These are phyloP conservation scores for Rhodofomes roseus DNA, from an alignment of 1,284 basidiomycete genomes.

Conservation along the genomic window DNA sequence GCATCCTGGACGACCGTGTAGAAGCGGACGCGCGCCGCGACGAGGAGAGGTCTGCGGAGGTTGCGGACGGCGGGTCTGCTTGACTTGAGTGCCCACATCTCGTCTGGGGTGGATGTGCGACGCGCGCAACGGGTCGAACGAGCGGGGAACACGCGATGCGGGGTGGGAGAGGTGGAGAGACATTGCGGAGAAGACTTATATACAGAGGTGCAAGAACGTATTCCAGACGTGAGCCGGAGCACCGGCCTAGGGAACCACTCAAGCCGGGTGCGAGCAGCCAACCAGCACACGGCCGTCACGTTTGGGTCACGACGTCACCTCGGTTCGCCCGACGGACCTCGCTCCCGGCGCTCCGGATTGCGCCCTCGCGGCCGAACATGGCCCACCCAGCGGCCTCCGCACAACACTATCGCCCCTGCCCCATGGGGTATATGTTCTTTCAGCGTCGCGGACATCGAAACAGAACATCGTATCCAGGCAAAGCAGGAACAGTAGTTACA, in stretches of 20 bases:
- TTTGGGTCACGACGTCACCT: not conserved
- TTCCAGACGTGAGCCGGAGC: not conserved
- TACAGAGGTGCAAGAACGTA: not conserved
- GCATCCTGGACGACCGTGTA: conserved; percentile 28
- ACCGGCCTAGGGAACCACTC: not conserved
- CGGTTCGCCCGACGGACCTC: not conserved
- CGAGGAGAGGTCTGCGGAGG: conserved; percentile 15
- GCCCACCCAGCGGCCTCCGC: not conserved
- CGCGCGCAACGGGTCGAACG: not conserved
- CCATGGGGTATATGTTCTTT: conserved; percentile 1
- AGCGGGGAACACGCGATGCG: not conserved
- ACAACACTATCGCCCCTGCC: not conserved
- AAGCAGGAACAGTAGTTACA: conserved; percentile 14
- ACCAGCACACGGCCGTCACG: not conserved
- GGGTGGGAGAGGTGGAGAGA: not conserved
- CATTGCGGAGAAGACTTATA: conserved; percentile 2
- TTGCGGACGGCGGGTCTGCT: conserved; percentile 21
- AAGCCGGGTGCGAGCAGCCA: not conserved
- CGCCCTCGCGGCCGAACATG: not conserved
- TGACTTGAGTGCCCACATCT: conserved; percentile 19
- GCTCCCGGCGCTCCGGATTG: not conserved
- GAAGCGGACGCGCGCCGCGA: conserved; percentile 21
- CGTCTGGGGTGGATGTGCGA: not conserved
- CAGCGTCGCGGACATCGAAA: not conserved
- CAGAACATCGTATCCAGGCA: not conserved